phyloP scores from a whole-genome alignment of 1,139 yeast species.

The Pichia sp. region DNA sequence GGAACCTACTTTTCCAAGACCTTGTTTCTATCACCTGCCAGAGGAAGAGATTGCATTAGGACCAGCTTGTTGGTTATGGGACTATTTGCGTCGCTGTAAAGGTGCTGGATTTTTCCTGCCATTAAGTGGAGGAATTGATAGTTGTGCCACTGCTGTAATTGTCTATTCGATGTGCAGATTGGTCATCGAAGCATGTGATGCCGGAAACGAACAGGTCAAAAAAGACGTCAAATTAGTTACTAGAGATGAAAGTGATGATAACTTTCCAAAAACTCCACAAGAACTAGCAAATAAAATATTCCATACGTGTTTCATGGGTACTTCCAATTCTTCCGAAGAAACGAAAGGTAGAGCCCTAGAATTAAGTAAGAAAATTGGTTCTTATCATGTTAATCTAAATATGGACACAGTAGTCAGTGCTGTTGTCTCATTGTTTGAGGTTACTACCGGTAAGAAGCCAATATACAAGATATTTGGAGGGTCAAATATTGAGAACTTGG shows the following conservation, averaged over 20 bases:
- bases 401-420: conserved; percentile 82
- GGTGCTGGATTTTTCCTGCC: conserved; percentile 93
- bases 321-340: conserved; percentile 82
- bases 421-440: conserved; percentile 70
- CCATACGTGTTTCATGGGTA: conserved; percentile 94
- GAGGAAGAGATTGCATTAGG: conserved; percentile 97
- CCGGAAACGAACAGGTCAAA: conserved; percentile 70
- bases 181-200: conserved; percentile 62
- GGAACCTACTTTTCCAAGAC: conserved; percentile 53
- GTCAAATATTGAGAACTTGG: conserved; percentile 81
- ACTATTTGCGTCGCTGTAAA: conserved; percentile 81
- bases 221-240: conserved; percentile 67
- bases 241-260: conserved; percentile 43
- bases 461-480: conserved; percentile 93
- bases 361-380: conserved; percentile 70
- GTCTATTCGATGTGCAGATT: conserved; percentile 91
- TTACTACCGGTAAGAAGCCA: conserved; percentile 87
- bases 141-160: conserved; percentile 94
- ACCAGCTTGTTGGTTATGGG: conserved; percentile 99
- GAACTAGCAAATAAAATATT: conserved; percentile 74
- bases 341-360: conserved; percentile 82
- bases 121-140: conserved; percentile 93
- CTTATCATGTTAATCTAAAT: conserved; percentile 86
- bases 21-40: conserved; percentile 66
- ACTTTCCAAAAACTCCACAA: conserved; percentile 67